phyloP scores from a whole-genome alignment of 768 basidiomycete genomes.

The Lyophyllum decastes region DNA sequence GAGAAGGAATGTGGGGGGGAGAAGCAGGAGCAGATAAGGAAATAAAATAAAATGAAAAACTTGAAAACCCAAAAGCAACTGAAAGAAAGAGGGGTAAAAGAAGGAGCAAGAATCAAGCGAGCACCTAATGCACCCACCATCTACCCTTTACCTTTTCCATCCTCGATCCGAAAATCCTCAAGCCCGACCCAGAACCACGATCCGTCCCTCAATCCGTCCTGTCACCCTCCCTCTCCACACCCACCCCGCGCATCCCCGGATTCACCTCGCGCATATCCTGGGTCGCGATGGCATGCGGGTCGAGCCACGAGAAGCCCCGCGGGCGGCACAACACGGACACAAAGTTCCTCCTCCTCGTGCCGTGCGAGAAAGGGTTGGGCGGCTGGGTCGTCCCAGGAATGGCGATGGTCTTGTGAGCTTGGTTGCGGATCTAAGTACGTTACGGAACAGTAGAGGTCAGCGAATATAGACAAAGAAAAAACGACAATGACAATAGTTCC shows the following conservation, averaged over 20 bases:
- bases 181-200: neutral
- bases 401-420: slow-evolving; percentile 72
- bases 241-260: slow-evolving; percentile 48
- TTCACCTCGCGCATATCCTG: slow-evolving; percentile 78
- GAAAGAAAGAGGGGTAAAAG: neutral
- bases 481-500: slow-evolving; percentile 13
- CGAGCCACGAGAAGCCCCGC: slow-evolving; percentile 77
- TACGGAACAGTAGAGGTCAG: neutral
- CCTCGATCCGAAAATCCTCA: too few species aligned
- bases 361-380: slow-evolving; percentile 87
- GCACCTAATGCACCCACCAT: neutral
- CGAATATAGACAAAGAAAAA: neutral
- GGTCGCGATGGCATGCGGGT: slow-evolving; percentile 57
- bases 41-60: neutral
- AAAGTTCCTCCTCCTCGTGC: slow-evolving; percentile 74
- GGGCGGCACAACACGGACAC: slow-evolving; percentile 80
- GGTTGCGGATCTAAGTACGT: slow-evolving; percentile 83
- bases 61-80: neutral
- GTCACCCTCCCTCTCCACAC: slow-evolving; percentile 12
- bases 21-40: neutral
- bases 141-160: neutral
- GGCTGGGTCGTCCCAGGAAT: slow-evolving; percentile 57
- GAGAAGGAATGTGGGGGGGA: neutral
- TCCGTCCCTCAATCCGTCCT: neutral
- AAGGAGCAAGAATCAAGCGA: neutral